Base-by-base conservation (phyloP, 306 rosid species). In the Corylus heterophylla region DNA sequence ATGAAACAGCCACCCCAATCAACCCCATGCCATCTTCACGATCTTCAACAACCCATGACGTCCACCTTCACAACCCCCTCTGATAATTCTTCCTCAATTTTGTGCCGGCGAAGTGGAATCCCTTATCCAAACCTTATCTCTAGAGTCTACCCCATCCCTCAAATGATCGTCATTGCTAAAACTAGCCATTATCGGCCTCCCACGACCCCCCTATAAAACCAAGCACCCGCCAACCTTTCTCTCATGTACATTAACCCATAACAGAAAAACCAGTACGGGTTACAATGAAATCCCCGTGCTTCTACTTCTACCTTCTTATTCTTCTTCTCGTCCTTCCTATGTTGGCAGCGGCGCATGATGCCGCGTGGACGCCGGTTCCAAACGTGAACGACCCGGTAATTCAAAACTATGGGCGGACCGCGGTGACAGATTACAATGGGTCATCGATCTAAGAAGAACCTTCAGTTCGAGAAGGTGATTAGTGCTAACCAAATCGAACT, bases 361-460 rank as follows among this genome's bases (percentile, higher is more conserved):
- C 45, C 8, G 45, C 8, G 0, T 92, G 89, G 87, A 7, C 6
- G 12, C 87, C 91, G 8, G 86, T 92, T 25, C 5, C 76, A 79
- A 8, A 92, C 74, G 0, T 77, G 0, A 78, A 13, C 0, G 93
- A 84, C 12, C 83, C 76, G 5, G 80, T 84, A 62, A 92, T 89
- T 74, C 20, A 1, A 5, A 87, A 84, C 82, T 86, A 89, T 25
- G 97, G 86, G 0, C 8, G 86, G 12, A 90, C 62, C 25, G 93
- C 93, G 0, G 83, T 92, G 2, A 37, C 55, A 2, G 90, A 92
- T 61, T 77, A 91, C 76, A 73, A 80, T 16, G 86, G 85, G 83
- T 11, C 63, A 39, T 77, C n/a, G n/a, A n/a, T n/a, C 79, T 0
- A 68, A 80, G 62, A 14, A 54, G 4, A 52, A 74, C 9, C 49